Evolutionary conservation across 441 rosid genomes (phyloP), one percentile per base, ranked within the genome.

Genomic region (Hura crepitans): DNA sequence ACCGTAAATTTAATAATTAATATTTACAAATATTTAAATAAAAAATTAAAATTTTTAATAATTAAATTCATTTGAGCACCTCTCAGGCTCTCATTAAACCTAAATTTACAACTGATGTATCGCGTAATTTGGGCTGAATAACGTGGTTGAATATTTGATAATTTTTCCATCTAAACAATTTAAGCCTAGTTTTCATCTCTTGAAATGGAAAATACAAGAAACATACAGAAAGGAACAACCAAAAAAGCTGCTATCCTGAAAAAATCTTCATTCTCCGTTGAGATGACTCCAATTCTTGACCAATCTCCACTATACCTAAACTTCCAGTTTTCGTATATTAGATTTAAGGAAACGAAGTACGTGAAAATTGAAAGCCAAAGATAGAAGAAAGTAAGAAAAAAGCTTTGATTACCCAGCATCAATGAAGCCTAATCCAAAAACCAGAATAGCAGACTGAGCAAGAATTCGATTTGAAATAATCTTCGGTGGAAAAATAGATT

Each of bases 211-310:
- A 83, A 47, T 35, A 81, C 50, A 22, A 87, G 78, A 72, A 82
- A 73, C 27, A 90, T 47, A 79, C 87, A 89, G 1, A 93, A 65
- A 70, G 98, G 97, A 72, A 89, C 81, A 69, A 86, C 83, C 0
- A 83, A 6, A 66, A 89, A 89, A 55, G 91, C 89, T 54, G 85
- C 89, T 73, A 84, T 53, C 80, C 85, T 89, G 22, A 93, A 74
- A 68, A 87, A 27, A 13, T 84, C 84, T 74, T 93, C 98, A 22
- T 70, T 80, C 58, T 87, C 96, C 78, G 73, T 80, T 1, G 96
- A 82, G 64, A 93, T 82, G n/a, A 72, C 92, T 46, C 97, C 96
- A 42, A 93, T 90, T 76, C 98, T 89, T 51, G 97, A 89, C 98
- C 98, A 90, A 47, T 92, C 96, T 69, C 98, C 96, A 71, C 96